phyloP scores from a whole-genome alignment of 225 moss, liverwort and hornwort genomes.

The Antitrichia curtipendula region DNA sequence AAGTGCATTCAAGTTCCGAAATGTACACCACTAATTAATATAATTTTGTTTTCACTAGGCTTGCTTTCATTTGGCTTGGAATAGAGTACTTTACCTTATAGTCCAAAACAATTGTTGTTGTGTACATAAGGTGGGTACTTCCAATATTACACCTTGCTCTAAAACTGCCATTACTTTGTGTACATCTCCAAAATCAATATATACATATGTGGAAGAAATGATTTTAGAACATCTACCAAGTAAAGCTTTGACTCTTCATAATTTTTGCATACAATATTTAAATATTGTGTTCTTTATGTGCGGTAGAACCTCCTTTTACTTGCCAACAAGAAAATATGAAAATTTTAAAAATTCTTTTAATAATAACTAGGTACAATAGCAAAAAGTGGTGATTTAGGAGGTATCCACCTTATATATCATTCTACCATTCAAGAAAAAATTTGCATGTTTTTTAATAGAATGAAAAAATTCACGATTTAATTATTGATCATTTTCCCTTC shows the following conservation, averaged over 20 bases:
- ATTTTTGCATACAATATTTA: rapidly evolving
- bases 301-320: rapidly evolving
- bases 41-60: rapidly evolving
- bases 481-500: neutral
- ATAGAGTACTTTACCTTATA: neutral
- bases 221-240: neutral
- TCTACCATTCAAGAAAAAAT: neutral
- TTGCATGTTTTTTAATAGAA: no score
- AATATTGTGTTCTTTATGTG: rapidly evolving
- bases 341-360: rapidly evolving
- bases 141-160: rapidly evolving
- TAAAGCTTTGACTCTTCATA: neutral
- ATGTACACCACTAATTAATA: neutral
- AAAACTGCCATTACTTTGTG: rapidly evolving
- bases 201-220: rapidly evolving
- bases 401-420: no score
- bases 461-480: neutral
- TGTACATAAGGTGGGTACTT: neutral
- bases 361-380: rapidly evolving
- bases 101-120: neutral
- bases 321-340: neutral
- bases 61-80: rapidly evolving
- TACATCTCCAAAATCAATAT: neutral
- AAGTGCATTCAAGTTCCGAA: neutral
- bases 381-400: rapidly evolving